Evolutionary conservation across 352 stramenopile species (phyloP).

Genomic region (Phytophthora sp.): DNA sequence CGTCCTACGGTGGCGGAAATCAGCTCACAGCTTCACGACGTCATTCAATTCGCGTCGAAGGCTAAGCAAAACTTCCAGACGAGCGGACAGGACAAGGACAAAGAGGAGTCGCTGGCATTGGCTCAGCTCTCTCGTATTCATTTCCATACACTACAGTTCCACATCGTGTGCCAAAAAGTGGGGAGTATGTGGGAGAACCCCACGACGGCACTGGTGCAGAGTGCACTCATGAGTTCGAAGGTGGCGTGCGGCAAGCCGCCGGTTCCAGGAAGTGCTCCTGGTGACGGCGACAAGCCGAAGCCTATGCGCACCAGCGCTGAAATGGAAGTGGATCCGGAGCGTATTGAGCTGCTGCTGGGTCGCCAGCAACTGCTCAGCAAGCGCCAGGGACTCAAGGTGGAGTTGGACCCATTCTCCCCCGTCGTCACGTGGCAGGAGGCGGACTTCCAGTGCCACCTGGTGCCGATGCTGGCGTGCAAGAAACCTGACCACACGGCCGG

Average conservation of each 20-base stretch:
- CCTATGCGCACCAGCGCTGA: constrained; percentile 59
- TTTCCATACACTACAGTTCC: constrained; percentile 89
- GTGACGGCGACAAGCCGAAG: constrained; percentile 22
- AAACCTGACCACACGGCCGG: constrained; percentile 82
- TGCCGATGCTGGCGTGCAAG: constrained; percentile 85
- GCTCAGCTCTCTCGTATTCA: constrained; percentile 79
- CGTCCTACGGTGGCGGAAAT: constrained; percentile 77
- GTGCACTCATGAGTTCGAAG: constrained; percentile 84
- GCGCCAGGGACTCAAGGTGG: constrained; percentile 55
- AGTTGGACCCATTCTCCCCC: constrained; percentile 71
- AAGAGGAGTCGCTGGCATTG: constrained; percentile 47
- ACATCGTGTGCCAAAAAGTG: constrained; percentile 82
- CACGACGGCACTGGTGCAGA: constrained; percentile 73
- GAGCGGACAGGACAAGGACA: constrained; percentile 25
- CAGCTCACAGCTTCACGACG: constrained; percentile 70
- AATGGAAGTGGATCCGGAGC: constrained; percentile 78
- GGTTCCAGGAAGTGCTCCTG: constrained; percentile 27
- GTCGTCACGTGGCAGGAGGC: constrained; percentile 74
- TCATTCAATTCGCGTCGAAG: constrained; percentile 64
- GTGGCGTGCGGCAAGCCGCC: constrained; percentile 74
- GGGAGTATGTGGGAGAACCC: constrained; percentile 73
- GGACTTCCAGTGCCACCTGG: constrained; percentile 78
- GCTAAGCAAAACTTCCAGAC: constrained; percentile 53
- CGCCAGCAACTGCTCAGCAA: constrained; percentile 65
- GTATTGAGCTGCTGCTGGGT: constrained; percentile 69